These are phyloP conservation scores for Zoysia pacifica DNA, from an alignment of 176 grass and related monocot species.

Conservation along the genomic window DNA sequence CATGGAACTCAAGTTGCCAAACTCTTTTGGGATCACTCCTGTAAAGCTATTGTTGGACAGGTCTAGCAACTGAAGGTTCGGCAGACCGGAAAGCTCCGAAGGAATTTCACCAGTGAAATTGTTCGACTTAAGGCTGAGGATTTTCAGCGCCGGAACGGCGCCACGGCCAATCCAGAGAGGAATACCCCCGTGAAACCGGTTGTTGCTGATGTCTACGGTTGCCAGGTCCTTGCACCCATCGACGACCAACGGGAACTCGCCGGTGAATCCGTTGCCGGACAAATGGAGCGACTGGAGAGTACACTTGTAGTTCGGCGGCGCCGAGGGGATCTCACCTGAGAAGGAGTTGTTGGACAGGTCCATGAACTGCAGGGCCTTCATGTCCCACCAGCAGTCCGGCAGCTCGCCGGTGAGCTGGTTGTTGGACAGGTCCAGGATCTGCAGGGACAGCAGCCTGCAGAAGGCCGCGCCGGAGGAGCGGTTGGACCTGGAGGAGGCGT, in stretches of 20 bases:
- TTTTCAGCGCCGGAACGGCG: constrained; percentile 35
- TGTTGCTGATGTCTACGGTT: constrained; percentile 60
- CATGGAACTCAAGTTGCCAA: constrained; percentile 63
- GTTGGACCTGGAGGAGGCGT: constrained; percentile 38
- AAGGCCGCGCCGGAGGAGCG: constrained; percentile 48
- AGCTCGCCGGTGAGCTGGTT: constrained; percentile 64
- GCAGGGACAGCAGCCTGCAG: constrained; percentile 49
- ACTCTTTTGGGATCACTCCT: constrained; percentile 51
- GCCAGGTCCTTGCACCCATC: constrained; percentile 10
- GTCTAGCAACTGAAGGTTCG: constrained; percentile 62
- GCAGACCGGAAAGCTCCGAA: constrained; percentile 28
- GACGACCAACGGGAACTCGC: constrained; percentile 41
- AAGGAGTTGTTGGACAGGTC: constrained; percentile 65
- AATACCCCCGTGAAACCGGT: constrained; percentile 52
- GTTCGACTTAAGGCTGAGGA: constrained; percentile 63
- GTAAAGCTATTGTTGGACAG: constrained; percentile 55
- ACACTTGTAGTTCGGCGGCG: constrained; percentile 17
- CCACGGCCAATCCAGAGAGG: constrained; percentile 56
- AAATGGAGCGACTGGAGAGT: constrained; percentile 66
- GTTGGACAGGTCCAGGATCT: constrained; percentile 69
- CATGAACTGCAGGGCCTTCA: constrained; percentile 49
- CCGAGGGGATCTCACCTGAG: constrained; percentile 49
- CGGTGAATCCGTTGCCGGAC: constrained; percentile 49
- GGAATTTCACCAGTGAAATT: constrained; percentile 57
- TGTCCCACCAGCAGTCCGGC: constrained; percentile 59